Conservation (phyloP, 164 flowering plant species). For the Nymphaea thermarum region DNA sequence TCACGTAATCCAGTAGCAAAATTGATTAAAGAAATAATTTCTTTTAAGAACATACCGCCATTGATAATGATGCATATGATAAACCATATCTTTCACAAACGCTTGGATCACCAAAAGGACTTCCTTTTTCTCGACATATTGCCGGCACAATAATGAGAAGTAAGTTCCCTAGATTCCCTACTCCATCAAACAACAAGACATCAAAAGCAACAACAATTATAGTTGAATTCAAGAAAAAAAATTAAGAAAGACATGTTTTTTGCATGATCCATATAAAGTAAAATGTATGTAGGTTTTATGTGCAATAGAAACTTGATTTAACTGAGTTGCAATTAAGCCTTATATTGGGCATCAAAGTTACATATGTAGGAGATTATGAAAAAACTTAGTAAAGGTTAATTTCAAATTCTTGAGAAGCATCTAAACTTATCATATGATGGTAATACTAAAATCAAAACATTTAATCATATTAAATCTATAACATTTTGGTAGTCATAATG, state of each 20-base stretch:
- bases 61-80: constrained; percentile 71
- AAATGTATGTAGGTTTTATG: not conserved
- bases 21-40: not conserved
- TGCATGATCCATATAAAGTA: not conserved
- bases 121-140: constrained; percentile 58
- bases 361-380: too few species aligned
- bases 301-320: not conserved
- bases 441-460: too few species aligned
- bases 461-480: too few species aligned
- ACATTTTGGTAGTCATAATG: too few species aligned
- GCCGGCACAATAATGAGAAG: constrained; percentile 70
- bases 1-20: too few species aligned
- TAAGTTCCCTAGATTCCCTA: constrained; percentile 80
- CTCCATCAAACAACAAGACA: not conserved
- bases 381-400: too few species aligned
- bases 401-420: too few species aligned
- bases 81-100: constrained; percentile 41
- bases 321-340: not conserved
- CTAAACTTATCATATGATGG: too few species aligned
- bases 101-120: constrained; percentile 65
- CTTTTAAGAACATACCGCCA: constrained; percentile 47
- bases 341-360: too few species aligned
- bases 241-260: not conserved
- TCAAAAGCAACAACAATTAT: not conserved
- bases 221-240: not conserved